Percentiles rank a stretch among this genome's conserved stretches.
These are phyloP conservation scores for Aspergillus neoniger DNA, from an alignment of 2,329 filamentous ascomycete species.

Conservation along the genomic window DNA sequence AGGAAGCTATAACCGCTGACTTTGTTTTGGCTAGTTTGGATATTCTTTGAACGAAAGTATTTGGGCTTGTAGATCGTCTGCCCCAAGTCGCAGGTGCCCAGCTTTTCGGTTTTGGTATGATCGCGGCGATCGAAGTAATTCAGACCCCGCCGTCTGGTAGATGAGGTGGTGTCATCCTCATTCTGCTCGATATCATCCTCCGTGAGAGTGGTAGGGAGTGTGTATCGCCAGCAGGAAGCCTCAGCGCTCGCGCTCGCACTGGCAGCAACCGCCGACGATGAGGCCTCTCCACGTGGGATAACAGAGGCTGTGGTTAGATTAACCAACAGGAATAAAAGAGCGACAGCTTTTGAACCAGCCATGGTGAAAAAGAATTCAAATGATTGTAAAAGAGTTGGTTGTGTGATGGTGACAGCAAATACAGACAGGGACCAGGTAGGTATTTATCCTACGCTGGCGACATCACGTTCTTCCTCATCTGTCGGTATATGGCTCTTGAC, in stretches of 20 bases:
- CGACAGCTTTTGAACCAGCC: background rate
- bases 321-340: background rate
- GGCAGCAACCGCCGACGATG: background rate
- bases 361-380: background rate
- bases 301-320: constrained; percentile 1
- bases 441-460: background rate
- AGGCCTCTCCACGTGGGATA: background rate
- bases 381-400: background rate
- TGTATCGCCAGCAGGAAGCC: background rate
- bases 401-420: background rate
- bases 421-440: background rate
- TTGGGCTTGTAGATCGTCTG: constrained; percentile 1
- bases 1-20: background rate
- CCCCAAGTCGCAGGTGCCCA: background rate
- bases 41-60: background rate
- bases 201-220: background rate
- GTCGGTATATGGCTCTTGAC: background rate
- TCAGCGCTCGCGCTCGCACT: background rate
- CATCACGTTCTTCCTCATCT: background rate
- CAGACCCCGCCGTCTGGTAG: background rate
- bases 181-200: background rate
- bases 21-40: background rate
- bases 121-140: background rate
- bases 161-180: background rate
- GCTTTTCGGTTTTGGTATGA: background rate